Evolutionary conservation across 169 alveolate genomes (phyloP).

Genomic region (Theileria orientalis): DNA sequence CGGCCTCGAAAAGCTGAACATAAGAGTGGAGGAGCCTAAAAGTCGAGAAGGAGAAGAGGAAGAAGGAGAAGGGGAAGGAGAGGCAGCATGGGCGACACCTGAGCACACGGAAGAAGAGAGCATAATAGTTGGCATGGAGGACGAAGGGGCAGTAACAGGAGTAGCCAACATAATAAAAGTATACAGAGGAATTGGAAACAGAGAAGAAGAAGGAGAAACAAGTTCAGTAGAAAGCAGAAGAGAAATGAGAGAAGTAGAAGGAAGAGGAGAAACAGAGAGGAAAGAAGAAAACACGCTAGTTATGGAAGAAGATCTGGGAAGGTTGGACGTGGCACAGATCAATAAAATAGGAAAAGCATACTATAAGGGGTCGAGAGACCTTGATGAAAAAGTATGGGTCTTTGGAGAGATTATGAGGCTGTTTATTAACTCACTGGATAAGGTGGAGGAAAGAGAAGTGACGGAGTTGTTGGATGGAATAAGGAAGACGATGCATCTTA

Average conservation of each 20-base stretch:
- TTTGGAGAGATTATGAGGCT: constrained; percentile 46
- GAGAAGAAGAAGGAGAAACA: not conserved
- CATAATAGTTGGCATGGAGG: too few relatives aligned
- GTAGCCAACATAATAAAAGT: not conserved
- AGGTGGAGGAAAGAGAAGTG: not conserved
- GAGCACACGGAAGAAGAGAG: too few relatives aligned
- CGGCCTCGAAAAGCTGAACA: not conserved
- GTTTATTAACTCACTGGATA: constrained; percentile 21
- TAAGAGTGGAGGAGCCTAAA: not conserved
- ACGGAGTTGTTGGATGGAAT: not conserved
- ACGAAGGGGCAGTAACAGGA: too few relatives aligned
- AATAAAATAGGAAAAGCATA: constrained; percentile 20
- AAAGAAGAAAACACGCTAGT: not conserved
- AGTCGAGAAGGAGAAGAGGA: not conserved
- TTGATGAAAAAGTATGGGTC: constrained; percentile 21
- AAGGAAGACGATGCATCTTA: constrained; percentile 6
- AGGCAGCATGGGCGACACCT: not conserved
- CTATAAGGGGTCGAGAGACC: constrained; percentile 33
- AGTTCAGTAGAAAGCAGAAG: not conserved
- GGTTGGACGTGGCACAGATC: not conserved
- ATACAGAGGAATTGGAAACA: not conserved
- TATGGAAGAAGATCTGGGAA: not conserved
- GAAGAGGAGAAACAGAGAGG: not conserved
- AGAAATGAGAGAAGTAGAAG: not conserved
- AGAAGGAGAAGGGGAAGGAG: not conserved